Conservation (phyloP, 768 basidiomycete species). For the Cyclocybe cylindracea region DNA sequence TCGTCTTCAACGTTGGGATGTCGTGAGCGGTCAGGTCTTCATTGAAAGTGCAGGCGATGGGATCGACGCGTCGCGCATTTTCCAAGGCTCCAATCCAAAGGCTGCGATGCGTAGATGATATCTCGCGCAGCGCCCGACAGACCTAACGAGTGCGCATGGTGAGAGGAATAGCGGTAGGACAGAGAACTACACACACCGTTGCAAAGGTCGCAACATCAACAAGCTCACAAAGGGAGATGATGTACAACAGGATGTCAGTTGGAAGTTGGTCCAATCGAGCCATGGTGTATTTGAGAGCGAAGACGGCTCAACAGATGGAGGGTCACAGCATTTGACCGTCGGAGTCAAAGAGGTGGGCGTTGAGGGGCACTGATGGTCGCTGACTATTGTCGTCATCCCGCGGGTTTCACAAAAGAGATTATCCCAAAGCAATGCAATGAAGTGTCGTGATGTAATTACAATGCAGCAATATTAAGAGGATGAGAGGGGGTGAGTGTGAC, state of each 20-base stretch:
- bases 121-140: conserved; percentile 15
- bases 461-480: conserved; percentile 12
- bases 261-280: conserved; percentile 13
- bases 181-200: conserved; percentile 9
- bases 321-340: background rate
- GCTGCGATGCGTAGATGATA: conserved; percentile 20
- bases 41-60: conserved; percentile 29
- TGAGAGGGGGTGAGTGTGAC: conserved; percentile 22
- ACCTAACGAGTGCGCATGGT: conserved; percentile 12
- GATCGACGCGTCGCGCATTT: conserved; percentile 17
- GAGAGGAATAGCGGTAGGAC: background rate
- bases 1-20: conserved; percentile 19
- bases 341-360: too few relatives aligned
- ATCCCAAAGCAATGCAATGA: conserved; percentile 2
- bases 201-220: conserved; percentile 22
- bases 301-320: background rate
- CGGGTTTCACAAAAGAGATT: background rate
- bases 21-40: conserved; percentile 24
- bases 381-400: too few relatives aligned
- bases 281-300: background rate
- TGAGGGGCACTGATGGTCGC: too few relatives aligned
- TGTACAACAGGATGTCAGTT: conserved; percentile 22
- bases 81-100: conserved; percentile 30
- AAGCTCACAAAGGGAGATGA: conserved; percentile 19
- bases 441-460: conserved; percentile 13